Percentiles rank a stretch among this genome's conserved stretches.
phyloP scores from a whole-genome alignment of 768 basidiomycete genomes.

The Suillus discolor region DNA sequence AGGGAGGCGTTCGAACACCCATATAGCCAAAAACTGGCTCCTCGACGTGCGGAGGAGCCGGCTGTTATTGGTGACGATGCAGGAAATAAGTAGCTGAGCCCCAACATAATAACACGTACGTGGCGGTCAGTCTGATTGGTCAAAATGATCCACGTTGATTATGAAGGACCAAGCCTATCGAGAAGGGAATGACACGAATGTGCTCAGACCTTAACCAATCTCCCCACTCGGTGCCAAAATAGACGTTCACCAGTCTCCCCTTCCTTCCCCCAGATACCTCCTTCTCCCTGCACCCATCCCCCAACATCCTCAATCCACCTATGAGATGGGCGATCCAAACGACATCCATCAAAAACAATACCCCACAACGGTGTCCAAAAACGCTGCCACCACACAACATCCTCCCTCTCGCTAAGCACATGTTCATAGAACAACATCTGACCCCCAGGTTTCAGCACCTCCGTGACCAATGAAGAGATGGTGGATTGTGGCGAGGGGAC shows the following conservation, averaged over 20 bases:
- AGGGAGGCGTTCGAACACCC: too few species aligned
- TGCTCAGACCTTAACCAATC: conserved; percentile 48
- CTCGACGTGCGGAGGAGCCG: too few species aligned
- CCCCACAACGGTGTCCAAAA: conserved; percentile 76
- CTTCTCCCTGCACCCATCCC: conserved; percentile 49
- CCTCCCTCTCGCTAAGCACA: conserved; percentile 51
- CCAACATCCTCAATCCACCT: conserved; percentile 46
- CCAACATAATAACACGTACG: too few species aligned
- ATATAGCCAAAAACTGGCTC: too few species aligned
- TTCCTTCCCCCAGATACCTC: conserved; percentile 45
- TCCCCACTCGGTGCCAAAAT: conserved; percentile 62
- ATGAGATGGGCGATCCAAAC: conserved; percentile 57
- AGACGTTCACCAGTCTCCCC: conserved; percentile 58
- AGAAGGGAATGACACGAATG: not conserved
- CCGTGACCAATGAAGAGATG: conserved; percentile 45
- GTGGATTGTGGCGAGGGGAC: conserved; percentile 57
- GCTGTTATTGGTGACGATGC: too few species aligned
- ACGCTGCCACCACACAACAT: conserved; percentile 72
- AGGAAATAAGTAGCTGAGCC: too few species aligned
- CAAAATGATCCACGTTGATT: not conserved
- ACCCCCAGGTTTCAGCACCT: conserved; percentile 66
- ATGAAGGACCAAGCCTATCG: not conserved
- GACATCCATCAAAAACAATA: conserved; percentile 62
- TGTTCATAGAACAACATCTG: conserved; percentile 72
- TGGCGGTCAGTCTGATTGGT: too few species aligned